Evolutionary conservation across 176 grass and related monocot species (phyloP).

Genomic region (Zea luxurians): DNA sequence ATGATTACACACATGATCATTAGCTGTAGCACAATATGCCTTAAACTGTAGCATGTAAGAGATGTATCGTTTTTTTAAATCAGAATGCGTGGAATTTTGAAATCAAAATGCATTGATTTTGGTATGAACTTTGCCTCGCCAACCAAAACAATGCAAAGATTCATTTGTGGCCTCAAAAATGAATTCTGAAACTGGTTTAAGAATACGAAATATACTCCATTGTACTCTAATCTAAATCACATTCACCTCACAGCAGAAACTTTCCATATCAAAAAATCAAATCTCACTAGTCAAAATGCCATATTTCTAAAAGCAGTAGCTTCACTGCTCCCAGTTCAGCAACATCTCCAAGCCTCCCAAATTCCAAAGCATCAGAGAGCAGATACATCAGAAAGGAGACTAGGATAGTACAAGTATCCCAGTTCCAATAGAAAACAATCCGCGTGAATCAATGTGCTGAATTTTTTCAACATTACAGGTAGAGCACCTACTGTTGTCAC

Average conservation of each 20-base stretch:
- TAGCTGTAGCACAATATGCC: neutral
- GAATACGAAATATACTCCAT: neutral
- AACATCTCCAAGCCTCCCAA: neutral
- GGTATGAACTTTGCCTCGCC: neutral
- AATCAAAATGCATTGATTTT: neutral
- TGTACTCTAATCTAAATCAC: constrained; percentile 2
- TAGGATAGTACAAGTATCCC: neutral
- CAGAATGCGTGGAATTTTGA: neutral
- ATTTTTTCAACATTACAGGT: neutral
- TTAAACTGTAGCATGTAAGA: neutral
- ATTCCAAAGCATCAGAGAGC: constrained; percentile 10
- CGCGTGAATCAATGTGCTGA: neutral
- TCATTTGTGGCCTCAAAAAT: neutral
- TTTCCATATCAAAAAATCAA: neutral
- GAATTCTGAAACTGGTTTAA: neutral
- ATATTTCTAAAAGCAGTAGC: neutral
- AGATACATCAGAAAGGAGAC: neutral
- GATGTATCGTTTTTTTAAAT: neutral
- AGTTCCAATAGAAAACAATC: constrained; percentile 19
- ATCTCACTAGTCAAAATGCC: neutral
- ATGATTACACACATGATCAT: neutral
- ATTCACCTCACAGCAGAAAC: neutral
- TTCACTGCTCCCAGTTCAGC: neutral
- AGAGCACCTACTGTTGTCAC: neutral
- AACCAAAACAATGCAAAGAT: neutral